Evolutionary conservation across 2,329 filamentous ascomycete genomes (phyloP).

Genomic region (Helotiales sp.): DNA sequence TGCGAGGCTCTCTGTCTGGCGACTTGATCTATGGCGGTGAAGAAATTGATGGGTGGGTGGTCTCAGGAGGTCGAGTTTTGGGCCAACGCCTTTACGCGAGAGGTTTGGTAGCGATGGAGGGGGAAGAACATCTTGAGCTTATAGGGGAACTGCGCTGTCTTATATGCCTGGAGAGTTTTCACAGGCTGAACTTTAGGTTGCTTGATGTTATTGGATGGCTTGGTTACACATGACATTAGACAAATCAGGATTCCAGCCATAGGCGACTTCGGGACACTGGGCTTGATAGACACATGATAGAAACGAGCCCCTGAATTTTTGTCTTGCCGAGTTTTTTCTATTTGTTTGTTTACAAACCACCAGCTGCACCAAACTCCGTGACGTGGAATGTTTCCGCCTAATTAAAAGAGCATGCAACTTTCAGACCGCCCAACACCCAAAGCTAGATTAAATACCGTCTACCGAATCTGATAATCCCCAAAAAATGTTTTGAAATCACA

Average conservation of each 20-base stretch:
- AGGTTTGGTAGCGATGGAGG: neutral
- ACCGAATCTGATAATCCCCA: neutral
- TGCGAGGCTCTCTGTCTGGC: conserved; percentile 15
- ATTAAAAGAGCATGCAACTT: too few relatives aligned
- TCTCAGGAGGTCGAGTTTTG: conserved; percentile 2
- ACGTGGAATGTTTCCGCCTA: too few relatives aligned
- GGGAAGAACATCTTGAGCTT: neutral
- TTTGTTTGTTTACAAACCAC: neutral
- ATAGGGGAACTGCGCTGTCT: neutral
- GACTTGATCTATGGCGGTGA: neutral
- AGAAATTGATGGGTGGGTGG: neutral
- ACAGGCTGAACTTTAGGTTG: neutral
- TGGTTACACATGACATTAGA: neutral
- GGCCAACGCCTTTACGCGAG: neutral
- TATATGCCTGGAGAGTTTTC: neutral
- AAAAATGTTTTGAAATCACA: neutral
- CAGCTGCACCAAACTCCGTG: too few relatives aligned
- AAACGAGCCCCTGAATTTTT: neutral
- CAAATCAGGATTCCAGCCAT: neutral
- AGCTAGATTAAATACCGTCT: too few relatives aligned
- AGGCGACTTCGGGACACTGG: neutral
- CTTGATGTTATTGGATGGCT: neutral
- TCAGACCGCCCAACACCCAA: too few relatives aligned
- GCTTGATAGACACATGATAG: neutral
- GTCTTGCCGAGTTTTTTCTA: neutral